Base-by-base conservation (phyloP, 129 eudicot species). In the Ambrosia trifida region DNA sequence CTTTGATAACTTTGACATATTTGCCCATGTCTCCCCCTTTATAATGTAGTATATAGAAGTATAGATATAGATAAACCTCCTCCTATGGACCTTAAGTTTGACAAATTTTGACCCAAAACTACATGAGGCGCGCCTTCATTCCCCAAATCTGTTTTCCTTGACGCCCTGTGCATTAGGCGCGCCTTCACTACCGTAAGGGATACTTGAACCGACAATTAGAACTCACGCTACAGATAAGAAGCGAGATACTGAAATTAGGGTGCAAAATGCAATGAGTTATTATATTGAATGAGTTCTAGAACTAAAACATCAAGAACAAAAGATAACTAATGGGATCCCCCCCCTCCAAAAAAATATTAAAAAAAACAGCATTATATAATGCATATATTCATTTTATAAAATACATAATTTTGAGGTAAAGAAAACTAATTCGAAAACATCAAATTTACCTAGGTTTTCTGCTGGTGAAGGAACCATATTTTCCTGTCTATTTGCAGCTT, bases 401-500 rank as follows among this genome's bases (percentile, higher is more conserved):
- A 61, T 70, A 69, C 81, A 69, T 18, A 49, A 61, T 20, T 59
- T 40, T 16, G 20, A 54, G 36, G 38, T 11, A 17, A 40, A 24
- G 18, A 52, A 36, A 54, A 66, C 9, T 18, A 74, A 46, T 62
- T 57, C 10, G 41, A 63, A 56, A 45, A n/a, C 40, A 11, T 31
- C 30, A 44, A 54, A 43, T 41, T 6, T 43, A 65, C 36, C 72
- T 51, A 46, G 13, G 32, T 53, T 24, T 38, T 40, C 65, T 44
- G 67, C 57, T 24, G 30, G 32, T n/a, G 31, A 58, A 53, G 35
- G 20, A 31, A 41, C 66, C 47, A 16, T 52, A 53, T 65, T 43
- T 56, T 49, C 56, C 24, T 66, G 41, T 16, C 80, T 68, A 76
- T 57, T 57, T 76, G 80, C 62, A 45, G 62, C 73, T 53, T 53